Conservation (phyloP, 352 stramenopile species). For the Pythium dissotocum region DNA sequence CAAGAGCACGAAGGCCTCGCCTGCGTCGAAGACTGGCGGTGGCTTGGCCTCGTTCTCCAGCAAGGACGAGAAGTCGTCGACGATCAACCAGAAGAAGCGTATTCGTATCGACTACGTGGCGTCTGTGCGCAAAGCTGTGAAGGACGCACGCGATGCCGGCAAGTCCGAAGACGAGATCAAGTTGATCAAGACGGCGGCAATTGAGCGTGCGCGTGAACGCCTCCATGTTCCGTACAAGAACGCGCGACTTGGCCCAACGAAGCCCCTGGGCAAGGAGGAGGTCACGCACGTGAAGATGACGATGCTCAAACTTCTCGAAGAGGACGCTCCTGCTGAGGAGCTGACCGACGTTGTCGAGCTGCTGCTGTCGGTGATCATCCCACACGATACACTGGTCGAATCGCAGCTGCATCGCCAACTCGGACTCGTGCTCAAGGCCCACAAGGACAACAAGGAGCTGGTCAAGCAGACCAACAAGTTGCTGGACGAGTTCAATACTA, state of each 20-base stretch:
- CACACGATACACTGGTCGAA: constrained; percentile 70
- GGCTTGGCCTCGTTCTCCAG: constrained; percentile 3
- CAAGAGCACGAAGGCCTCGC: constrained; percentile 38
- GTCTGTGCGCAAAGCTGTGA: constrained; percentile 78
- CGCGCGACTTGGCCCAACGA: constrained; percentile 61
- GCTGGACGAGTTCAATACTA: constrained; percentile 76
- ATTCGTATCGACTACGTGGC: constrained; percentile 87
- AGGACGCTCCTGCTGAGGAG: constrained; percentile 75
- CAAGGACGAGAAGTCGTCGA: constrained; percentile 14
- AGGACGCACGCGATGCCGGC: constrained; percentile 70
- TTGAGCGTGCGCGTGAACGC: constrained; percentile 76
- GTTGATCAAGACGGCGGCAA: constrained; percentile 59
- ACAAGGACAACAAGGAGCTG: constrained; percentile 88
- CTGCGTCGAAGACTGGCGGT: constrained; percentile 31
- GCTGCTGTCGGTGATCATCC: constrained; percentile 77
- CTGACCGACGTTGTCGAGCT: constrained; percentile 84
- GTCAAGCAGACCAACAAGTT: constrained; percentile 81
- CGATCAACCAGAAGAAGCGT: constrained; percentile 66
- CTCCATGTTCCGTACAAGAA: constrained; percentile 83
- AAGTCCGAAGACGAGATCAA: constrained; percentile 83
- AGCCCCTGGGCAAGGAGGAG: constrained; percentile 81
- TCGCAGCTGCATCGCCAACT: constrained; percentile 74
- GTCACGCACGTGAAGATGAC: constrained; percentile 84
- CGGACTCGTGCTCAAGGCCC: constrained; percentile 70
- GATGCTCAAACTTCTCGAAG: constrained; percentile 83